A percentile compares a stretch with the other conserved stretches of the same genome.
These are phyloP conservation scores for Turritis glabra DNA, from an alignment of 345 rosid species.

Conservation along the genomic window DNA sequence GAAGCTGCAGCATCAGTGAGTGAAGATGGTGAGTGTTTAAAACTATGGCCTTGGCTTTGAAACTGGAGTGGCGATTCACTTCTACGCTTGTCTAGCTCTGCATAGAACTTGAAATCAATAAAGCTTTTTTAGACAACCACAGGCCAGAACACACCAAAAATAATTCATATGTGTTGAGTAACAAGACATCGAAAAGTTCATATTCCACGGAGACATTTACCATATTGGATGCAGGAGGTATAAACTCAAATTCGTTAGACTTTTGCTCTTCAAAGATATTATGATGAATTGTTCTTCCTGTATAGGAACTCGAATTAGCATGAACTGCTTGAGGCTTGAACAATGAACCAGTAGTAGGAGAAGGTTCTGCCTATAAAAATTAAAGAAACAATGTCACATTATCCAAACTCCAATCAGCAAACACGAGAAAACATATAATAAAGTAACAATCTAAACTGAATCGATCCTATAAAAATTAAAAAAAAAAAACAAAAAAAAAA, in stretches of 20 bases:
- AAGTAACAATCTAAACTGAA: too few species aligned
- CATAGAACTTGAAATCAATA: constrained; percentile 69
- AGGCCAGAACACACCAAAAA: neutral
- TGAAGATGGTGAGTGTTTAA: constrained; percentile 48
- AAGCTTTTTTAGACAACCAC: constrained; percentile 43
- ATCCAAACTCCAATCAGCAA: neutral
- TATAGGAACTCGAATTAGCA: constrained; percentile 32
- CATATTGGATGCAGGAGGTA: constrained; percentile 64
- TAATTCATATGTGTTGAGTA: neutral
- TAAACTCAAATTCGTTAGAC: constrained; percentile 69
- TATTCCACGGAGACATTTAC: constrained; percentile 43
- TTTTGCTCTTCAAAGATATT: constrained; percentile 48
- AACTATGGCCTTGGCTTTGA: constrained; percentile 51
- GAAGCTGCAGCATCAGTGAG: constrained; percentile 58
- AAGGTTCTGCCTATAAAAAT: constrained; percentile 74
- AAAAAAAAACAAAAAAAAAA: too few species aligned
- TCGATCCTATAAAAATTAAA: too few species aligned
- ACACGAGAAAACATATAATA: neutral
- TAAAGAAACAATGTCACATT: neutral
- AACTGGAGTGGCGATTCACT: constrained; percentile 34
- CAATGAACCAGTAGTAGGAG: constrained; percentile 93
- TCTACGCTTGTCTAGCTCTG: constrained; percentile 48
- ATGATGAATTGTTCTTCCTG: constrained; percentile 38
- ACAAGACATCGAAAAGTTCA: neutral
- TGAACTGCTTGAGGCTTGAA: constrained; percentile 57